Conservation (phyloP, 225 moss, liverwort and hornwort species). For the Bryum argenteum region DNA sequence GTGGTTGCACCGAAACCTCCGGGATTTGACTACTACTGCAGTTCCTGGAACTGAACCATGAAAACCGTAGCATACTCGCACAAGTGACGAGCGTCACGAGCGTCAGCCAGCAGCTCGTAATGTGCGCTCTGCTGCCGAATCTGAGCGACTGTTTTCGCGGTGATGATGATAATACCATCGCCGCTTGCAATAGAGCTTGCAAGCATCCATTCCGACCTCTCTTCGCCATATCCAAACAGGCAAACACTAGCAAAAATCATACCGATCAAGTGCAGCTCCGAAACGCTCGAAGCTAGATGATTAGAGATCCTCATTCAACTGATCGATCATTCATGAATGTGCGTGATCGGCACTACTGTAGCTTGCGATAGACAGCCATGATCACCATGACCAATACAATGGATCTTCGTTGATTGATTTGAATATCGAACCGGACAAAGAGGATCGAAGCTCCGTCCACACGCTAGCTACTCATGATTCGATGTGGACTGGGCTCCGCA, state of each 20-base stretch:
- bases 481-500: slow-evolving; percentile 14
- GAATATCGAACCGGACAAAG: background rate
- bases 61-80: slow-evolving; percentile 47
- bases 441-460: background rate
- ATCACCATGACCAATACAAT: background rate
- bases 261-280: slow-evolving; percentile 1
- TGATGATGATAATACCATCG: slow-evolving; percentile 29
- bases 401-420: background rate
- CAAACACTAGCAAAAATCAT: background rate
- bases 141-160: slow-evolving; percentile 38
- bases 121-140: slow-evolving; percentile 47
- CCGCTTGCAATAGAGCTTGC: slow-evolving; percentile 15
- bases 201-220: slow-evolving; percentile 13
- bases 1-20: slow-evolving; percentile 11
- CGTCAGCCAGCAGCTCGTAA: slow-evolving; percentile 53
- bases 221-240: slow-evolving; percentile 44
- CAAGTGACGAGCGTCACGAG: slow-evolving; percentile 51
- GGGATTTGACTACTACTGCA: slow-evolving; percentile 19
- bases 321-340: background rate
- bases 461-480: slow-evolving; percentile 12
- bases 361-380: too few relatives aligned
- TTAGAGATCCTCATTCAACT: background rate
- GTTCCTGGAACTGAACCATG: slow-evolving; percentile 9
- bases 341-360: too few relatives aligned
- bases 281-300: background rate